A percentile compares a stretch with the other conserved stretches of the same genome.
phyloP scores from a whole-genome alignment of 371 early-diverging fungal genomes.

The Mucor mucedo region DNA sequence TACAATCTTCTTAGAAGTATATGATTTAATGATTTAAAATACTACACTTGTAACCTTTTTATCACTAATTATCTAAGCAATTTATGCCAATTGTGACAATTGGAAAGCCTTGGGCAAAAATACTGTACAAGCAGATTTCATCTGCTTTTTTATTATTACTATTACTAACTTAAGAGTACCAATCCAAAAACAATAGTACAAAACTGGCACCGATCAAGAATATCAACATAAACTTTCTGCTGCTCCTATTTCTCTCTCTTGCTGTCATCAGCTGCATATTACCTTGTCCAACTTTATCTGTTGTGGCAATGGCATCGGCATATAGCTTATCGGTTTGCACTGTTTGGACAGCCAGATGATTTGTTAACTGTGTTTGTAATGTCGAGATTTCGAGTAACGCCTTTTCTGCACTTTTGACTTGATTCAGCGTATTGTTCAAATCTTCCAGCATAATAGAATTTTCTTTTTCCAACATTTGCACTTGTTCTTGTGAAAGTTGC shows the following conservation, averaged over 20 bases:
- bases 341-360: conserved; percentile 70
- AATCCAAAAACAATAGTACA: conserved; percentile 73
- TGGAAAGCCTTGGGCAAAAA: too few species aligned
- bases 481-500: conserved; percentile 59
- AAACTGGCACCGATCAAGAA: conserved; percentile 68
- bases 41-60: too few species aligned
- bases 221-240: conserved; percentile 67
- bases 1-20: too few species aligned
- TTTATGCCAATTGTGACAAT: too few species aligned
- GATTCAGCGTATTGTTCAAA: conserved; percentile 64
- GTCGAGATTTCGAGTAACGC: conserved; percentile 73
- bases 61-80: too few species aligned
- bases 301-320: conserved; percentile 67
- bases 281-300: conserved; percentile 62
- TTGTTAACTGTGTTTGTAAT: conserved; percentile 65
- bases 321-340: conserved; percentile 72
- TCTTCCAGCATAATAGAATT: conserved; percentile 64
- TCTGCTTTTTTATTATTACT: too few species aligned
- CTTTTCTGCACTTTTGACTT: conserved; percentile 68
- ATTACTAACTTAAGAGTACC: conserved; percentile 62
- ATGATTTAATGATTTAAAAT: too few species aligned
- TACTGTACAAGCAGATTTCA: too few species aligned
- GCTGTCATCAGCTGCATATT: conserved; percentile 62
- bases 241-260: conserved; percentile 57
- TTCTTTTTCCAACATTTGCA: conserved; percentile 65